These are phyloP conservation scores for Achaetomium macrosporum DNA, from an alignment of 2,329 filamentous ascomycete genomes.

Conservation along the genomic window DNA sequence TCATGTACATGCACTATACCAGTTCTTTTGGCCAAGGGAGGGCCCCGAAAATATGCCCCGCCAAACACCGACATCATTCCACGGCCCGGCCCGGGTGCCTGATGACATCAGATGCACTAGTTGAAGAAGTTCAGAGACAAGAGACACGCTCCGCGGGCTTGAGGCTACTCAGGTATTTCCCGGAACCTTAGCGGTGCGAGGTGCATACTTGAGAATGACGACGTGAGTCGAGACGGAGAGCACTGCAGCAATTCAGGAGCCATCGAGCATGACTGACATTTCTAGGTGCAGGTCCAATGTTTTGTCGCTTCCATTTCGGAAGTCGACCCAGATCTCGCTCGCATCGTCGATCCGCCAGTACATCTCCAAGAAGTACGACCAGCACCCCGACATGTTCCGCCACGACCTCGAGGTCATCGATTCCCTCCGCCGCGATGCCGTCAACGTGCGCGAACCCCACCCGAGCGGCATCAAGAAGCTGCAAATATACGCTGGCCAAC, in stretches of 20 bases:
- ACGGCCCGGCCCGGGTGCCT: not conserved
- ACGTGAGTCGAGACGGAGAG: constrained; percentile 10
- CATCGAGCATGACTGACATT: not conserved
- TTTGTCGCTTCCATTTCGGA: constrained; percentile 80
- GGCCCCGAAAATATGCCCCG: not conserved
- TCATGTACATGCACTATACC: no score
- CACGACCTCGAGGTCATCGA: constrained; percentile 83
- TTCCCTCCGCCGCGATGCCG: constrained; percentile 72
- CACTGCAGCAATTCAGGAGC: not conserved
- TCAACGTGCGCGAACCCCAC: constrained; percentile 84
- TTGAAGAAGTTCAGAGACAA: constrained; percentile 3
- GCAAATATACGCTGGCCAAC: constrained; percentile 85
- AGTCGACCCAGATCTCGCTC: constrained; percentile 71
- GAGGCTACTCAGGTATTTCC: no score
- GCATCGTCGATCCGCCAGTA: constrained; percentile 84
- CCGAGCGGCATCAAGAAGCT: constrained; percentile 79
- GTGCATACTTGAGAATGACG: constrained; percentile 11
- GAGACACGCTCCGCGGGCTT: not conserved
- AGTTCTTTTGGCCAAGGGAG: no score
- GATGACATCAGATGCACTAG: not conserved
- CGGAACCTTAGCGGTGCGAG: not conserved
- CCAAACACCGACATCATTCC: constrained; percentile 2
- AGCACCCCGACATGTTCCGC: constrained; percentile 94
- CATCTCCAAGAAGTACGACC: constrained; percentile 97
- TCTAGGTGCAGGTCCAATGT: constrained; percentile 43